A percentile compares a stretch with the other conserved stretches of the same genome.
Evolutionary conservation across 2,329 filamentous ascomycete species (phyloP).

Genomic region (Xylaria sp.): DNA sequence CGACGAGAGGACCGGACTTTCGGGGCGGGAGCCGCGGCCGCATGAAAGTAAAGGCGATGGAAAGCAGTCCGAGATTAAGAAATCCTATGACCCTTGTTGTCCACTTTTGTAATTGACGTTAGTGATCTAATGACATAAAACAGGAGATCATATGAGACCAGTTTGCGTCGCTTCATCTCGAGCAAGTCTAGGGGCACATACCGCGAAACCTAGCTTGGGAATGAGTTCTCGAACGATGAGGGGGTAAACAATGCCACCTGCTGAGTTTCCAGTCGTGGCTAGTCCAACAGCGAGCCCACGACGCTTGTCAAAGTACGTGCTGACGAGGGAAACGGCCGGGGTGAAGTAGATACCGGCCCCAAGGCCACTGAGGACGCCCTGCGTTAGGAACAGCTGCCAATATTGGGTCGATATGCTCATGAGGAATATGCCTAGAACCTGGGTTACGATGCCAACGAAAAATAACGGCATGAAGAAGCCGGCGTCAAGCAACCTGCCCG

Average conservation of each 20-base stretch:
- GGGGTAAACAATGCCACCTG: conserved; percentile 66
- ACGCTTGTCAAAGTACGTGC: conserved; percentile 69
- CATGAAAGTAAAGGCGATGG: conserved; percentile 66
- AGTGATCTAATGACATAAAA: neutral
- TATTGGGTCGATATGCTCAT: conserved; percentile 57
- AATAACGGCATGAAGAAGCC: conserved; percentile 56
- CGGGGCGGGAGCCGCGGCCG: conserved; percentile 49
- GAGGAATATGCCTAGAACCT: conserved; percentile 59
- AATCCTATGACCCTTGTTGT: conserved; percentile 50
- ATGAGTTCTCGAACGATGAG: conserved; percentile 50
- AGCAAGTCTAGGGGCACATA: conserved; percentile 18
- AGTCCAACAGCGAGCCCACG: conserved; percentile 69
- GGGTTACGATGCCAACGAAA: conserved; percentile 52
- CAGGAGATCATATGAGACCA: neutral
- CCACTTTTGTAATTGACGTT: conserved; percentile 39
- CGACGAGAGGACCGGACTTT: conserved; percentile 48
- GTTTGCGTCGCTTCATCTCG: neutral
- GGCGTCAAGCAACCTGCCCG: conserved; percentile 58
- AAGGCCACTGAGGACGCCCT: conserved; percentile 61
- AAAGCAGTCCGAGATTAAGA: conserved; percentile 83
- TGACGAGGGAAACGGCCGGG: conserved; percentile 67
- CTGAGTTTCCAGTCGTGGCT: conserved; percentile 66
- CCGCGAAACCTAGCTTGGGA: conserved; percentile 47
- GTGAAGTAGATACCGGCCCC: conserved; percentile 68
- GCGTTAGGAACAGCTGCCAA: conserved; percentile 62